Conservation (phyloP, 2,329 filamentous ascomycete species). For the Cladophialophora yegresii region DNA sequence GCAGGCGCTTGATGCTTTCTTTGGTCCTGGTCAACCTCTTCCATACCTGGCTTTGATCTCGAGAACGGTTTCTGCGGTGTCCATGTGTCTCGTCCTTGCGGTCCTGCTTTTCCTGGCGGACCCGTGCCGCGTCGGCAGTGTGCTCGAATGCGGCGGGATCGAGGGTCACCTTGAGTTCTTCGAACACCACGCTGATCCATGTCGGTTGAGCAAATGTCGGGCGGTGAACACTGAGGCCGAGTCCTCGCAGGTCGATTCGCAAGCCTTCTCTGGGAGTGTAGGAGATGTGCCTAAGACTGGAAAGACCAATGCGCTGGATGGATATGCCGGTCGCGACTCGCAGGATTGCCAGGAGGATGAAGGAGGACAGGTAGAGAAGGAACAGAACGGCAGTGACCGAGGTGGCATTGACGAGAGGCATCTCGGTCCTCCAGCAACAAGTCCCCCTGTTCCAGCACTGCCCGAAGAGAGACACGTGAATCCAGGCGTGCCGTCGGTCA, state of each 20-base stretch:
- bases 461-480: conserved; percentile 1
- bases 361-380: conserved; percentile 84
- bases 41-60: conserved; percentile 71
- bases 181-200: conserved; percentile 88
- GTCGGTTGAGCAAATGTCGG: conserved; percentile 97
- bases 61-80: conserved; percentile 32
- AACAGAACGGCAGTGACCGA: conserved; percentile 86
- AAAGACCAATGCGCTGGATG: conserved; percentile 91
- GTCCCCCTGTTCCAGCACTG: conserved; percentile 4
- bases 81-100: conserved; percentile 24
- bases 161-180: conserved; percentile 79
- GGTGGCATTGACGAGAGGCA: conserved; percentile 62
- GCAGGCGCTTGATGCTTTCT: conserved; percentile 81
- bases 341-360: conserved; percentile 88
- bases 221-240: conserved; percentile 84
- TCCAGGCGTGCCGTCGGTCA: conserved; percentile 2
- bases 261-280: conserved; percentile 88
- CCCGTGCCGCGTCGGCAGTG: conserved; percentile 27
- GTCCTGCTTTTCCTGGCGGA: conserved; percentile 30
- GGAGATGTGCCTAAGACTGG: conserved; percentile 85
- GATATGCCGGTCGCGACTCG: conserved; percentile 92
- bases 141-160: conserved; percentile 68
- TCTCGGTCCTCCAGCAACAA: conserved; percentile 33
- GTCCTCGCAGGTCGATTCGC: conserved; percentile 82
- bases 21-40: conserved; percentile 74